Percentiles rank a stretch among this genome's conserved stretches.
These are phyloP conservation scores for Suhomyces choctaworum DNA, from an alignment of 1,139 yeast species.

Conservation along the genomic window DNA sequence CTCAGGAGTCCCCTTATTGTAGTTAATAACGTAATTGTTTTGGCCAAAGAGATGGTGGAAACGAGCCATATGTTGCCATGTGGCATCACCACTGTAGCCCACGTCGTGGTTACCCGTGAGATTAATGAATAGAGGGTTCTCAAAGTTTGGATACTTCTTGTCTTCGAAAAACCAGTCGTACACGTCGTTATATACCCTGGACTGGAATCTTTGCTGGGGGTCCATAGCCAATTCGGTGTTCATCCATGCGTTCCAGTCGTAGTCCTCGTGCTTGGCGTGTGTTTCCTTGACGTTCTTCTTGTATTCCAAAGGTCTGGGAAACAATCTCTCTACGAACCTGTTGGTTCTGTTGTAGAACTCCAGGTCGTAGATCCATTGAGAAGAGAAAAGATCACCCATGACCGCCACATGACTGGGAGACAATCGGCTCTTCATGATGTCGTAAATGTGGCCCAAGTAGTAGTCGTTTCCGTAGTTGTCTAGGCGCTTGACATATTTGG, in stretches of 20 bases:
- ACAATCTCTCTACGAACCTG: slow-evolving; percentile 66
- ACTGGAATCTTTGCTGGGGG: slow-evolving; percentile 44
- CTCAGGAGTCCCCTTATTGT: slow-evolving; percentile 58
- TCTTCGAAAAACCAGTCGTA: slow-evolving; percentile 63
- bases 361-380: slow-evolving; percentile 90
- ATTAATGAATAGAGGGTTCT: slow-evolving; percentile 66
- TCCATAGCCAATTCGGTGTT: slow-evolving; percentile 40
- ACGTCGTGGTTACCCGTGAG: slow-evolving; percentile 94
- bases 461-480: slow-evolving; percentile 89
- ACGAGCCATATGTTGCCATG: slow-evolving; percentile 85
- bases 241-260: slow-evolving; percentile 56
- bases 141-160: slow-evolving; percentile 31
- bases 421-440: slow-evolving; percentile 59
- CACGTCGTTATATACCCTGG: slow-evolving; percentile 56
- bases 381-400: slow-evolving; percentile 91
- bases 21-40: slow-evolving; percentile 78
- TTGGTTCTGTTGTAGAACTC: slow-evolving; percentile 80
- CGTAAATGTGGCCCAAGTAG: slow-evolving; percentile 80
- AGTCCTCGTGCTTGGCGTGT: slow-evolving; percentile 45
- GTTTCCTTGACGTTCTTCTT: slow-evolving; percentile 50
- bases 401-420: slow-evolving; percentile 82
- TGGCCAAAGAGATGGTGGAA: slow-evolving; percentile 74
- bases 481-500: slow-evolving; percentile 71
- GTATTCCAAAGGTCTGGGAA: slow-evolving; percentile 54
- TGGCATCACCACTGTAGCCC: slow-evolving; percentile 94